phyloP scores from a whole-genome alignment of 371 early-diverging fungal genomes.

The Gilbertella persicaria region DNA sequence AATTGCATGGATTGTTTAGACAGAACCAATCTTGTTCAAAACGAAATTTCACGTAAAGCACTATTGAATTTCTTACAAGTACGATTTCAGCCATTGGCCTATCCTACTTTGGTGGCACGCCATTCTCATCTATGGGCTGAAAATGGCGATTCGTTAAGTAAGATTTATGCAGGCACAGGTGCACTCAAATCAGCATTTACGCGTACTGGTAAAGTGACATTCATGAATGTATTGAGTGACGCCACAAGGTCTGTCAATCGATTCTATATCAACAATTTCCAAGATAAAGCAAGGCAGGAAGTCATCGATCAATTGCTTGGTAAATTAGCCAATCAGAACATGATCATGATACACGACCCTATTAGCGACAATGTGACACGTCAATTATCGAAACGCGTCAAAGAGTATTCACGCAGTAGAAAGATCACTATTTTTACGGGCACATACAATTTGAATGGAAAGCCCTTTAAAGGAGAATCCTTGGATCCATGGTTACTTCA shows the following conservation, averaged over 20 bases:
- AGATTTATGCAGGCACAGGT: constrained; percentile 97
- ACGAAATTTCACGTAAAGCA: constrained; percentile 54
- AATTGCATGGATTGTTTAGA: constrained; percentile 99
- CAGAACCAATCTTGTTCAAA: constrained; percentile 77
- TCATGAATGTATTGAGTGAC: constrained; percentile 86
- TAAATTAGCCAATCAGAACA: constrained; percentile 56
- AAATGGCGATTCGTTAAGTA: constrained; percentile 94
- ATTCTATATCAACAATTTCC: constrained; percentile 91
- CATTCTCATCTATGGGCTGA: constrained; percentile 90
- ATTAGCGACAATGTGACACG: constrained; percentile 59
- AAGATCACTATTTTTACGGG: constrained; percentile 72
- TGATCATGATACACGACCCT: constrained; percentile 62
- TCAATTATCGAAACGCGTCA: constrained; percentile 49
- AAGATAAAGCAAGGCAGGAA: constrained; percentile 88
- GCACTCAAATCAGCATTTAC: constrained; percentile 95
- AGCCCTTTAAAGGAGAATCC: constrained; percentile 62
- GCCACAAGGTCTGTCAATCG: constrained; percentile 91
- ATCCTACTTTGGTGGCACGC: constrained; percentile 28
- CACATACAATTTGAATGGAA: constrained; percentile 94
- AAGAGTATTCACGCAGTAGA: constrained; percentile 57
- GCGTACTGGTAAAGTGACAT: constrained; percentile 85
- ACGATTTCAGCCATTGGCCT: constrained; percentile 2
- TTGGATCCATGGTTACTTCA: constrained; percentile 69
- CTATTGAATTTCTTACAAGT: constrained; percentile 39
- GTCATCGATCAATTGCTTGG: constrained; percentile 86